A percentile compares a stretch with the other conserved stretches of the same genome.
Evolutionary conservation across 108 stramenopile genomes (phyloP).

Genomic region (Chaetoceros tenuissimus): DNA sequence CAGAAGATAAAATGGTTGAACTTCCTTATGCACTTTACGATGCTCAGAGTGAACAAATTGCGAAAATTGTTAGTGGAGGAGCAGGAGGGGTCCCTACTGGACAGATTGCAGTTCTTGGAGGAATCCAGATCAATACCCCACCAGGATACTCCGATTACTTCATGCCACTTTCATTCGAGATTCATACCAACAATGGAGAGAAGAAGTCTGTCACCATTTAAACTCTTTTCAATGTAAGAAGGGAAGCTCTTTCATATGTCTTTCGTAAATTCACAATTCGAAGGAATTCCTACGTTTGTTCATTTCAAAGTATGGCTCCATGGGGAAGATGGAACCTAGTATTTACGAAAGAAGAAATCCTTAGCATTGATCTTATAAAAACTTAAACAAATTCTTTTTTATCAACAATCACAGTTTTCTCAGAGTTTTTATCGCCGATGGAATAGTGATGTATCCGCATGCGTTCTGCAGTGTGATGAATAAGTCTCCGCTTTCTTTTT

Average conservation of each 20-base stretch:
- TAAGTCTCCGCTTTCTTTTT: slow-evolving; percentile 43
- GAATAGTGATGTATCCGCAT: slow-evolving; percentile 50
- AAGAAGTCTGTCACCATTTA: too few relatives aligned
- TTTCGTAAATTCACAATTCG: too few relatives aligned
- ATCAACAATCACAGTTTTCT: slow-evolving; percentile 61
- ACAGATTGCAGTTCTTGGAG: too few relatives aligned
- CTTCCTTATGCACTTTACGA: slow-evolving; percentile 23
- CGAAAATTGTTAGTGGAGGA: slow-evolving; percentile 31
- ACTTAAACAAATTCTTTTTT: not conserved
- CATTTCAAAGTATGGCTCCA: not conserved
- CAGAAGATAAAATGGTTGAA: slow-evolving; percentile 16
- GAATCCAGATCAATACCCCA: slow-evolving; percentile 65
- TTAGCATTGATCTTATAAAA: too few relatives aligned
- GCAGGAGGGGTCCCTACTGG: slow-evolving; percentile 27
- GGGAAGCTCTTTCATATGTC: too few relatives aligned
- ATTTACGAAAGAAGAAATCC: too few relatives aligned
- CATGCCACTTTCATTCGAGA: slow-evolving; percentile 47
- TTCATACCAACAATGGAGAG: slow-evolving; percentile 37
- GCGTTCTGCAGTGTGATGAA: slow-evolving; percentile 53
- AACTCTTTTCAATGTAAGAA: too few relatives aligned
- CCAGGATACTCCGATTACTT: slow-evolving; percentile 50
- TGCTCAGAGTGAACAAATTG: slow-evolving; percentile 21
- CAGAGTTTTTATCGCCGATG: slow-evolving; percentile 41
- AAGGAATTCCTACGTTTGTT: too few relatives aligned
- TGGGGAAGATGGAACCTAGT: not conserved